Evolutionary conservation across 805 yeast genomes (phyloP), one percentile per base, ranked within the genome.

Genomic region (Candida palmyrensis): DNA sequence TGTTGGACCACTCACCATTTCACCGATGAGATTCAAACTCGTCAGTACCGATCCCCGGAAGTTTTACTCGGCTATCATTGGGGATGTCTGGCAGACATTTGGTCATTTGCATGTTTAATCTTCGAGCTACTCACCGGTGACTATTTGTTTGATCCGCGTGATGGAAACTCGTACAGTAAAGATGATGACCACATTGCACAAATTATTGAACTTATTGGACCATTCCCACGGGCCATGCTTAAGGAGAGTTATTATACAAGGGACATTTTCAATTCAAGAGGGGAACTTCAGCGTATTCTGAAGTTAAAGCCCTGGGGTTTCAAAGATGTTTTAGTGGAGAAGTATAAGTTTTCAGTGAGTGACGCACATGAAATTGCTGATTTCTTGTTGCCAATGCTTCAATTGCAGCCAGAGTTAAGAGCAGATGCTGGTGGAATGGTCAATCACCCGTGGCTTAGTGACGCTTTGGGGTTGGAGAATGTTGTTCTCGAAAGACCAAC

Each of bases 151-250:
- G 97, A 90, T 55, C 98, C 98, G 4, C 75, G 78, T 33, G 76
- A 76, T 40, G 88, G 89, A 1, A 75, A 73, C 35, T 66, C 82
- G 4, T 90, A 86, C 59, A 55, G 79, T 30, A 89, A 89, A 50
- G 96, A 89, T 56, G 97, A 90, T 51, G 98, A 92, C 55, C 98
- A 92, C 56, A 71, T 92, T 47, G 97, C 97, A 0, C 97, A 92
- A 56, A 86, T 92, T 10, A 79, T 92, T 22, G 97, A 90, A 56
- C 65, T 85, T 12, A 53, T 85, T 33, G 90, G 94, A 1, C 69
- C 73, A 20, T 63, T 82, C 35, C 94, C 95, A 2, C 46, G 73
- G 11, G 63, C 68, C 30, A 51, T 80, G 46, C 55, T 82, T 33
- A 65, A 72, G 56, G 69, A 76, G 42, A 80, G 88, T 30, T 71